Evolutionary conservation across 495 filamentous ascomycete genomes (phyloP).

Genomic region (Penicillium goetzii): DNA sequence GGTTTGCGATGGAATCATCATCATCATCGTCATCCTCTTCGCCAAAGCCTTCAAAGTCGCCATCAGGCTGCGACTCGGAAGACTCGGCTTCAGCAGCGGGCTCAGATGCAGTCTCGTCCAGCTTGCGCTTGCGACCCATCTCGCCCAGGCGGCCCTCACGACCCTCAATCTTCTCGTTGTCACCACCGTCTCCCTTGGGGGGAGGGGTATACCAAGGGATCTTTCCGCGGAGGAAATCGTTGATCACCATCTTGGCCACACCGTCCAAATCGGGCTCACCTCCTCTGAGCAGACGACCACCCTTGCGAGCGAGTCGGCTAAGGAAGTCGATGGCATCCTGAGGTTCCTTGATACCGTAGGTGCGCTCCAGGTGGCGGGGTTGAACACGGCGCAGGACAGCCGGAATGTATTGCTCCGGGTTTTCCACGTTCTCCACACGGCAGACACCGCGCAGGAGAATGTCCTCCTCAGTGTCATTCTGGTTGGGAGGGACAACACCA

Average conservation of each 20-base stretch:
- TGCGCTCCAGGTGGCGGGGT: constrained; percentile 85
- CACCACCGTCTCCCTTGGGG: constrained; percentile 60
- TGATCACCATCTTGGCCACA: constrained; percentile 92
- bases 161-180: constrained; percentile 59
- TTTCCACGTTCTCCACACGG: constrained; percentile 90
- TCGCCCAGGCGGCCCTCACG: constrained; percentile 65
- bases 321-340: constrained; percentile 76
- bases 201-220: constrained; percentile 93
- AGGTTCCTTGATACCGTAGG: constrained; percentile 79
- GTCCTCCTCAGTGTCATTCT: constrained; percentile 78
- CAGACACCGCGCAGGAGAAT: constrained; percentile 92
- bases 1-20: constrained; percentile 48
- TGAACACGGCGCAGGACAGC: constrained; percentile 80
- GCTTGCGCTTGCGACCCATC: constrained; percentile 61
- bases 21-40: constrained; percentile 38
- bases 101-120: constrained; percentile 45
- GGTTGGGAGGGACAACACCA: constrained; percentile 88
- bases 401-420: constrained; percentile 93
- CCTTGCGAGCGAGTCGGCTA: constrained; percentile 83
- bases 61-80: constrained; percentile 32
- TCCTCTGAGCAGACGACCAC: constrained; percentile 80
- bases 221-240: constrained; percentile 93
- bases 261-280: constrained; percentile 92
- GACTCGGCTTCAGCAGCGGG: constrained; percentile 32
- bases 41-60: constrained; percentile 48